Evolutionary conservation across 805 yeast species (phyloP), one percentile per base, ranked within the genome.

Genomic region (Suhomyces sp.): DNA sequence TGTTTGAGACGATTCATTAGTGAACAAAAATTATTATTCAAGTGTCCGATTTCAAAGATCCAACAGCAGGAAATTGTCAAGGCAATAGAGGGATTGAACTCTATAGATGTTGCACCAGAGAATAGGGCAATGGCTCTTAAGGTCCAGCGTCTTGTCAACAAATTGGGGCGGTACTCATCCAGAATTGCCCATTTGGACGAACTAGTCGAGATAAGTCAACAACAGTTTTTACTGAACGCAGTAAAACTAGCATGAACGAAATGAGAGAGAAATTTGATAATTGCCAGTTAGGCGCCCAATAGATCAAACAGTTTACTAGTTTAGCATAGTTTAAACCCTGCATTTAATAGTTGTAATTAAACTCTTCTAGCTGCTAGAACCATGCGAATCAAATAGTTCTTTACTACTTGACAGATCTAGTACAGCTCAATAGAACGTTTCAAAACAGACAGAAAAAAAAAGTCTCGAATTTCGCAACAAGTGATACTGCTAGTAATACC

Each of bases 21-120:
- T 13, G 91, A 88, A 57, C 80, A 78, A 48, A 79, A 76, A 31
- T 68, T 91, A 10, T 63, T 86, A 5, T 81, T 84, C 35, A 72
- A 67, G 29, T 80, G 80, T 49, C 97, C 97, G 0, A 71, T 88
- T 13, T 81, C 93, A 0, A 75, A 79, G 40, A 66, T 88, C 6
- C 90, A 89, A 58, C 81, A 81, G 50, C 67, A 71, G 5, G 98
- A 92, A 64, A 61, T 91, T n/a, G 56, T 57, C 10, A 60, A 72
- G 0, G 60, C 84, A 58, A 86, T 23, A 54, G 65, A 4, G 87
- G 88, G 46, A 24, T 45, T 33, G 23, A 40, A 42, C 2, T 22
- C 41, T n/a, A 26, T 36, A 1, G 17, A 31, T 12, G 27, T 48
- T 13, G 26, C 51, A 4, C 17, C 35, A 6, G 54, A 44, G 22